Conservation (phyloP, 176 grass and related monocot species). For the Aegilops speltoides region DNA sequence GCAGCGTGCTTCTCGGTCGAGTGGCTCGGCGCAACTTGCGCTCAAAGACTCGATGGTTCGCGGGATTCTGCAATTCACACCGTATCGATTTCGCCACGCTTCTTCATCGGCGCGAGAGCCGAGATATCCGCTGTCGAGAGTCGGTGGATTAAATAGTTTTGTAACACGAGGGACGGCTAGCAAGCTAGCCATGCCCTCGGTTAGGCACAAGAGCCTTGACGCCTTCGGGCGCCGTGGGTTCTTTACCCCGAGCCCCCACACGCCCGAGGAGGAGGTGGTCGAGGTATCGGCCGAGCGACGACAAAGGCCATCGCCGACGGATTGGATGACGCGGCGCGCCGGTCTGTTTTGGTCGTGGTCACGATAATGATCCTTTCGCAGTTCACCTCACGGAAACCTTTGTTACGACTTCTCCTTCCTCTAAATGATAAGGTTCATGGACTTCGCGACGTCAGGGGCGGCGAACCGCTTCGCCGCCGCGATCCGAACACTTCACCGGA, state of each 20-base stretch:
- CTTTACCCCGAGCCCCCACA: no score
- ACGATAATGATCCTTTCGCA: no score
- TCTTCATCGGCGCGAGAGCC: conserved; percentile 77
- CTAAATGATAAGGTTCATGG: conserved; percentile 53
- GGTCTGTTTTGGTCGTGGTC: no score
- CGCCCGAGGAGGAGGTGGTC: no score
- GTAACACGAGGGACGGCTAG: neutral
- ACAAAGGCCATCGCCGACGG: no score
- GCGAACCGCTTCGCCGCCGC: neutral
- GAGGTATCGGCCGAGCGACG: no score
- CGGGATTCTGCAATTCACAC: conserved; percentile 88
- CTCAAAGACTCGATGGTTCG: conserved; percentile 88
- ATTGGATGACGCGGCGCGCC: no score
- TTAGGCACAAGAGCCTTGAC: no score
- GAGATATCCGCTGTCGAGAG: conserved; percentile 72
- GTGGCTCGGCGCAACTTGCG: conserved; percentile 68
- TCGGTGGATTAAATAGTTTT: neutral
- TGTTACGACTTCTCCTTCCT: conserved; percentile 63
- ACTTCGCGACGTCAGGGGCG: neutral
- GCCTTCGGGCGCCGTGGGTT: no score
- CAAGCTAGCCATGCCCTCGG: no score
- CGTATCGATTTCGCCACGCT: conserved; percentile 77
- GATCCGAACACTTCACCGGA: conserved; percentile 14
- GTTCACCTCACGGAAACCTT: conserved; percentile 45
- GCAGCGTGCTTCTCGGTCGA: neutral